These are phyloP conservation scores for Rubroshorea leprosula DNA, from an alignment of 345 rosid species.

Conservation along the genomic window DNA sequence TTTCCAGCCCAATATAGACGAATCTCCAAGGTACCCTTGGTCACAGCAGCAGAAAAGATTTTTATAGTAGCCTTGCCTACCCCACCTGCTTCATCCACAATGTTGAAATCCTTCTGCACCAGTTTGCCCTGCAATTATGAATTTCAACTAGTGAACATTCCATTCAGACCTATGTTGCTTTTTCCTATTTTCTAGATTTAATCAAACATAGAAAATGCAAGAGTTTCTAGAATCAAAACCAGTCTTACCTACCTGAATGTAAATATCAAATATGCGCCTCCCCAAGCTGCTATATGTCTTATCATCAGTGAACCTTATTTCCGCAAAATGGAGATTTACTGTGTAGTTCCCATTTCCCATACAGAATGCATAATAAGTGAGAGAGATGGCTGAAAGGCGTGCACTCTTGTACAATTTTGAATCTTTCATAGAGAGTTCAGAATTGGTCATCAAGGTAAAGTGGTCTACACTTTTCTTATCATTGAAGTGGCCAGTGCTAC, in stretches of 20 bases:
- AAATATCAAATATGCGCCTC: conserved; percentile 72
- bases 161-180: too few species aligned
- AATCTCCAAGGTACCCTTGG: conserved; percentile 36
- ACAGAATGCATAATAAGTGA: conserved; percentile 49
- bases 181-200: too few species aligned
- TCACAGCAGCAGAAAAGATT: conserved; percentile 20
- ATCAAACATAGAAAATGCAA: too few species aligned
- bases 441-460: conserved; percentile 16
- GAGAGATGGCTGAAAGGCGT: conserved; percentile 39
- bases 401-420: conserved; percentile 34
- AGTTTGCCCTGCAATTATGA: conserved; percentile 48
- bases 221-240: background rate
- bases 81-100: conserved; percentile 50
- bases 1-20: too few species aligned
- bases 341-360: conserved; percentile 34
- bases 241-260: conserved; percentile 44
- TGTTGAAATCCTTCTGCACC: too few species aligned
- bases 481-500: conserved; percentile 48
- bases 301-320: too few species aligned
- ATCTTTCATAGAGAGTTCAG: conserved; percentile 15
- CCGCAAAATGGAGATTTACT: too few species aligned
- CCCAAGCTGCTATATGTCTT: too few species aligned
- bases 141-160: conserved; percentile 25
- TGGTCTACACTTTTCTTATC: conserved; percentile 10
- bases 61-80: conserved; percentile 26